These are phyloP conservation scores for Penicillium atrosanguineum DNA, from an alignment of 495 filamentous ascomycete genomes.

Conservation along the genomic window DNA sequence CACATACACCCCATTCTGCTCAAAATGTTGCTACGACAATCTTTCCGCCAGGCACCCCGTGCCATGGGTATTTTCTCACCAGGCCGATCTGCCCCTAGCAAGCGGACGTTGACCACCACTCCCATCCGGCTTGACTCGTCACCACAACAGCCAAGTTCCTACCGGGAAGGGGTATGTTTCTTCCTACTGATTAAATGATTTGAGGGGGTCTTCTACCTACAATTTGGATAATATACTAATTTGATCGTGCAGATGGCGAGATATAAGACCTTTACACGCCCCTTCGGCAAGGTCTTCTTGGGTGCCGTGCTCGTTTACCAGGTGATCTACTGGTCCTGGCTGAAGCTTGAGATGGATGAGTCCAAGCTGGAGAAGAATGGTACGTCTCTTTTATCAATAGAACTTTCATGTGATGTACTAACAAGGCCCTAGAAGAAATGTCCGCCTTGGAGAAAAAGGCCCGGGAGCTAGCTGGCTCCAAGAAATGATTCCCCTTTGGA, in stretches of 20 bases:
- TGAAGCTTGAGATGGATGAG: constrained; percentile 80
- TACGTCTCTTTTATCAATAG: constrained; percentile 19
- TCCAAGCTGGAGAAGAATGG: constrained; percentile 59
- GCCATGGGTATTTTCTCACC: neutral
- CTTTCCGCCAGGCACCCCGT: constrained; percentile 3
- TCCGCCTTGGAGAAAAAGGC: constrained; percentile 41
- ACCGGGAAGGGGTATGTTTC: constrained; percentile 25
- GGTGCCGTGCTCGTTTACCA: constrained; percentile 89
- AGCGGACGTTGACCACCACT: constrained; percentile 19
- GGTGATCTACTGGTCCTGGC: constrained; percentile 77
- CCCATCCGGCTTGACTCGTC: constrained; percentile 12
- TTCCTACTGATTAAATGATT: neutral
- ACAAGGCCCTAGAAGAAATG: constrained; percentile 30
- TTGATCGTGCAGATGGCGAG: constrained; percentile 55
- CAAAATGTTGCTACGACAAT: constrained; percentile 17
- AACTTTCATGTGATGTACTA: neutral
- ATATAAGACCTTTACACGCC: constrained; percentile 75
- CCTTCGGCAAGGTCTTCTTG: constrained; percentile 81
- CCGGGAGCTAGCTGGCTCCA: constrained; percentile 32
- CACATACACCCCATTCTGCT: neutral
- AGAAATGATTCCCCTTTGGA: constrained; percentile 23
- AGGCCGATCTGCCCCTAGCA: neutral
- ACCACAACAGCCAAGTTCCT: constrained; percentile 21
- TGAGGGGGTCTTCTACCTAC: neutral
- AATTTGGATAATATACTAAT: neutral